A percentile compares a stretch with the other conserved stretches of the same genome.
Evolutionary conservation across 2,329 filamentous ascomycete species (phyloP).

Genomic region (Hypoxylon sp.): DNA sequence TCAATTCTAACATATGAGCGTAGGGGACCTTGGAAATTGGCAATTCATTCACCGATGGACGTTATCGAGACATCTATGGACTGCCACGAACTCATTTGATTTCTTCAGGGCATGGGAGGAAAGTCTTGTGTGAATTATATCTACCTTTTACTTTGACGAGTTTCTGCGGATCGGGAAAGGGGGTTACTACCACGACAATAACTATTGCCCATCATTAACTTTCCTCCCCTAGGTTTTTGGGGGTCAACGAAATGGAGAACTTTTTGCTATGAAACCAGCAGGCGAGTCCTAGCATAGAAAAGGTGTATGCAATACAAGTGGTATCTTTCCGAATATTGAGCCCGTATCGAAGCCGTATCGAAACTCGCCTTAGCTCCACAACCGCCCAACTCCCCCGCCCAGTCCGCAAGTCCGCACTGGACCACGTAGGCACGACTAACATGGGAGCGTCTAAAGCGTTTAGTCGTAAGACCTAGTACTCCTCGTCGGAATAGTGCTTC

Average conservation of each 20-base stretch:
- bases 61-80: slow-evolving; percentile 62
- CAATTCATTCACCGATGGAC: slow-evolving; percentile 53
- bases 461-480: neutral
- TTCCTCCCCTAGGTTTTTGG: slow-evolving; percentile 43
- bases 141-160: slow-evolving; percentile 43
- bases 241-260: slow-evolving; percentile 49
- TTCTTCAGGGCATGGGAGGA: slow-evolving; percentile 61
- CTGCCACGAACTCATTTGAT: slow-evolving; percentile 58
- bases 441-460: neutral
- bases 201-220: slow-evolving; percentile 8
- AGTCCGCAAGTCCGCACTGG: slow-evolving; percentile 16
- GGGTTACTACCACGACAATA: slow-evolving; percentile 9
- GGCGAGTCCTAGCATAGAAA: slow-evolving; percentile 13
- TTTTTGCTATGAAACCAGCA: slow-evolving; percentile 47
- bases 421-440: neutral
- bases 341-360: neutral
- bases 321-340: neutral
- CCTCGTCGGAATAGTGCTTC: neutral
- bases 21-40: slow-evolving; percentile 43
- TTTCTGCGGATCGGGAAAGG: slow-evolving; percentile 44
- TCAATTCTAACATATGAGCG: neutral
- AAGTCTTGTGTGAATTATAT: slow-evolving; percentile 47
- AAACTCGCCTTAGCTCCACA: slow-evolving; percentile 29
- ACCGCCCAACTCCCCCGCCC: slow-evolving; percentile 8
- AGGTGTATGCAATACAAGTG: neutral